phyloP scores from a whole-genome alignment of 306 rosid species.

The Cicer pinnatifidum region DNA sequence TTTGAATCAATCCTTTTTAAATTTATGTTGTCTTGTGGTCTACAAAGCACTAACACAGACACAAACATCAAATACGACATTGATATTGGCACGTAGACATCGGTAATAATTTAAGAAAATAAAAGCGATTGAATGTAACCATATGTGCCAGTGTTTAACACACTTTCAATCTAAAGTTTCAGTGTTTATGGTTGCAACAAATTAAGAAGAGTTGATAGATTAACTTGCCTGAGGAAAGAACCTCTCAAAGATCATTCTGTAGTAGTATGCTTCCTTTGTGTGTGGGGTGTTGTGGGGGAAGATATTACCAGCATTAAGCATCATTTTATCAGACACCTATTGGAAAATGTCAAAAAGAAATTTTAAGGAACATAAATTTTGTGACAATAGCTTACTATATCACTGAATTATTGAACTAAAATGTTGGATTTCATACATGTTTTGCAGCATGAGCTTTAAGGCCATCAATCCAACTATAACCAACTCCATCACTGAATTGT shows the following conservation, averaged over 20 bases:
- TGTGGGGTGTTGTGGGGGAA: slow-evolving; percentile 88
- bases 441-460: slow-evolving; percentile 84
- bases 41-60: background rate
- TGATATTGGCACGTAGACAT: background rate
- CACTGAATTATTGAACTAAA: background rate
- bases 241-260: slow-evolving; percentile 92
- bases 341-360: slow-evolving; percentile 13
- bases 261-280: slow-evolving; percentile 91
- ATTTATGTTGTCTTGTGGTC: background rate
- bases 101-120: background rate
- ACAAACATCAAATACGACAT: background rate
- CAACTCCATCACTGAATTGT: slow-evolving; percentile 97
- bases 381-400: slow-evolving; percentile 16
- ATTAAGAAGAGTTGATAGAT: slow-evolving; percentile 19
- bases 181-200: background rate
- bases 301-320: slow-evolving; percentile 76
- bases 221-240: slow-evolving; percentile 85
- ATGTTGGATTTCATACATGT: slow-evolving; percentile 58
- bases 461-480: slow-evolving; percentile 98
- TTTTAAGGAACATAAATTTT: slow-evolving; percentile 12
- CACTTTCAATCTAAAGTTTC: background rate
- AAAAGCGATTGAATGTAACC: background rate
- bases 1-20: slow-evolving; percentile 9
- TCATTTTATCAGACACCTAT: slow-evolving; percentile 87
- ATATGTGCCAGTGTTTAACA: background rate